Base-by-base conservation (phyloP, 805 yeast species). In the Myxozyma geophila region DNA sequence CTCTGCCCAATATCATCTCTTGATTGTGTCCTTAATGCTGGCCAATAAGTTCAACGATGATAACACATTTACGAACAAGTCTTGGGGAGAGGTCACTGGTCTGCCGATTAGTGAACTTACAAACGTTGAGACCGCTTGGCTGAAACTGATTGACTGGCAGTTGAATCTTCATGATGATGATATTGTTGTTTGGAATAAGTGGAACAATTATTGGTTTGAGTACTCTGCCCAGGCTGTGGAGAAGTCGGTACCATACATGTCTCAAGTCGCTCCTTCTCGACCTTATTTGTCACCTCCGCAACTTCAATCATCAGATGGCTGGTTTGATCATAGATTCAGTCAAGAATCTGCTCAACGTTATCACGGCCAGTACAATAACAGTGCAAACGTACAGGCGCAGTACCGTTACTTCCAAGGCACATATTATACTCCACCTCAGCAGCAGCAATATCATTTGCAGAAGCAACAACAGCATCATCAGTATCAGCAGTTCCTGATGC, bases 61-160 rank as follows among this genome's bases (percentile, higher is more conserved):
- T 78, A 92, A 93, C 78, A 93, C 98, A 36, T 93, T 93, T 74
- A 91, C 96, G 65, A 93, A 93, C 78, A 87, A 86, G 72, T 90
- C 97, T 7, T 93, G 99, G 99, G 84, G 91, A 48, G 92, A 91
- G 66, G 98, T 98, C n/a, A 89, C 97, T 5, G 96, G 96, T 19
- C 82, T 93, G 67, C 76, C 84, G 7, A 80, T 90, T 54, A 72
- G 73, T 1, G 76, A 82, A 41, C 81, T 93, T 67, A 91, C 92
- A 72, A 71, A 74, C 17, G 78, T 85, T 65, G 99, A 93, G 78
- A 83, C 83, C 59, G 79, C 78, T 51, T 93, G 96, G 93, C 80
- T 90, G 64, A 71, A 73, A 9, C 79, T 80, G 40, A 80, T 87
- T 57, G 77, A 84, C 64, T 88, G 91, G 90, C 81, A 80, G 71